Evolutionary conservation across 2,329 filamentous ascomycete genomes (phyloP), one percentile per base, ranked within the genome.

Genomic region (Ustulina deusta): DNA sequence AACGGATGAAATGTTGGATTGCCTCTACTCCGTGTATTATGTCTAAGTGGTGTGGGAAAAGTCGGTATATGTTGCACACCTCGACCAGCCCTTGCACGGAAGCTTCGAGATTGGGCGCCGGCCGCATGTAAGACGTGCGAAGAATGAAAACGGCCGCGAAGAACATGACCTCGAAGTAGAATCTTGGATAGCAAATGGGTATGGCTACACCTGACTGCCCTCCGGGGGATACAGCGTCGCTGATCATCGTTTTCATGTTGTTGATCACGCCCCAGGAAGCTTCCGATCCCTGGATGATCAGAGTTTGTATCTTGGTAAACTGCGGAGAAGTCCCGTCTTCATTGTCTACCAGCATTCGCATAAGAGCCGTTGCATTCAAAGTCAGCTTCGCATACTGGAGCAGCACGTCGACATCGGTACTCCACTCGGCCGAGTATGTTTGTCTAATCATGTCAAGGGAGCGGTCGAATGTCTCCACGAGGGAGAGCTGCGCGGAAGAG

Each of bases 111-210:
- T 46, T 61, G 3, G 52, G 32, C 9, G 56, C 29, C 6, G 59
- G 64, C 22, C 60, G 40, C 59, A 67, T 42, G 22, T 61, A 61
- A 7, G 54, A 48, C 13, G 52, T 36, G 1, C 67, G 67, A 20
- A 69, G 64, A 7, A 65, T 56, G 61, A 67, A 69, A 11, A 64
- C 38, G 17, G 64, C 64, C 0, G 67, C 67, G 56, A 67, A 69
- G 6, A 69, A 69, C 10, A 68, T 6, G 3, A 49, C n/a, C 6
- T 22, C 56, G 38, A 61, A 67, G 22, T 68, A 69, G 29, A 20
- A 66, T 38, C 61, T 38, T 5, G 65, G 65, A 27, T 61, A 68
- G 13, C 44, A 61, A 10, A 34, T n/a, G 3, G 61, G 56, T 32
- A 51, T 55, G 3, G 17, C 11, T 29, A 27, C 13, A 9, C 15